phyloP scores from a whole-genome alignment of 768 basidiomycete genomes.

The Suillus weaverae region DNA sequence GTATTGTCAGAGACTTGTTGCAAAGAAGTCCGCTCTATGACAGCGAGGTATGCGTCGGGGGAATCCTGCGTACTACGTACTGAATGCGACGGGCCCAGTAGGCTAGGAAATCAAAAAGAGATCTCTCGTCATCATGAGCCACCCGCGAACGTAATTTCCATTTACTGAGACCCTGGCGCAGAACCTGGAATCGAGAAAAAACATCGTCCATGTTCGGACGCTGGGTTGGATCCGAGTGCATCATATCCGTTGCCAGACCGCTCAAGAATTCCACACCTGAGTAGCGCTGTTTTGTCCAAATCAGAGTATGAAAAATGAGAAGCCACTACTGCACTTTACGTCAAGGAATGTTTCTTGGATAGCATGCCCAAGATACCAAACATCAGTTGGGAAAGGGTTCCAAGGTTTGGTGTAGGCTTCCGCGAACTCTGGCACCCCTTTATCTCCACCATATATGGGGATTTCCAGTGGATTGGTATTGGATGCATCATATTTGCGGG shows the following conservation, averaged over 20 bases:
- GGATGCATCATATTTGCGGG: constrained; percentile 28
- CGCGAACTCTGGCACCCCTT: constrained; percentile 39
- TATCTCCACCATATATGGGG: constrained; percentile 42
- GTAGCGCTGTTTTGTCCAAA: not conserved
- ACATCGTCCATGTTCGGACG: constrained; percentile 32
- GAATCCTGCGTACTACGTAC: constrained; percentile 17
- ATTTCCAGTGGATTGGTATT: constrained; percentile 26
- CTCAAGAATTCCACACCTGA: constrained; percentile 27
- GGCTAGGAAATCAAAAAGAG: constrained; percentile 11
- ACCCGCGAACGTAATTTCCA: constrained; percentile 32
- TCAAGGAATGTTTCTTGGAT: constrained; percentile 32
- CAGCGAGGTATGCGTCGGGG: not conserved
- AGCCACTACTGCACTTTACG: constrained; percentile 18
- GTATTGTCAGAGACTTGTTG: not conserved
- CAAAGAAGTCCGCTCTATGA: not conserved
- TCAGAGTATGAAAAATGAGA: not conserved
- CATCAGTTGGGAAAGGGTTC: constrained; percentile 44
- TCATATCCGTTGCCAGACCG: constrained; percentile 34
- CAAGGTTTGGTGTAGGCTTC: constrained; percentile 22
- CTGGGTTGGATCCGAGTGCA: constrained; percentile 30
- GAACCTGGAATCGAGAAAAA: constrained; percentile 18
- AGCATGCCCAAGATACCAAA: constrained; percentile 45
- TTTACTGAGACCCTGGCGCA: constrained; percentile 9
- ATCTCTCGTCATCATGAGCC: constrained; percentile 11
- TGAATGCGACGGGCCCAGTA: constrained; percentile 17